Evolutionary conservation across 257 asterid species (phyloP).

Genomic region (Solanum lignicaule): DNA sequence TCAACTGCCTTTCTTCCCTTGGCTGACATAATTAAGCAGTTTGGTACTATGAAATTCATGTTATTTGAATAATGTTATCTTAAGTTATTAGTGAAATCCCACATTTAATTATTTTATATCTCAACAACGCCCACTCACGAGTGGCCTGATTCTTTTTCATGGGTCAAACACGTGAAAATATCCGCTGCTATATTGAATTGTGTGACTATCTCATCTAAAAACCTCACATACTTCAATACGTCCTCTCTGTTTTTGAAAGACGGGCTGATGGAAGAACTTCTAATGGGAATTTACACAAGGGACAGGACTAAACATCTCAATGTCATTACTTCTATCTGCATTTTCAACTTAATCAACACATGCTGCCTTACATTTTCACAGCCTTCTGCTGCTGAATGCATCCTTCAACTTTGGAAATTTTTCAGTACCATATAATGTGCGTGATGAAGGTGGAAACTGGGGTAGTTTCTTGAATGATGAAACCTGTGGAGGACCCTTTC

Average conservation of each 20-base stretch:
- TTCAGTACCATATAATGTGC: neutral
- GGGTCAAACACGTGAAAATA: neutral
- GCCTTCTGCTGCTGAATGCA: neutral
- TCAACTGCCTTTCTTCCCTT: neutral
- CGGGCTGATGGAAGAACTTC: neutral
- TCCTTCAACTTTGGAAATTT: neutral
- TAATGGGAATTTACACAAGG: neutral
- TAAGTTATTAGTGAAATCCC: neutral
- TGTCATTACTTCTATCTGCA: neutral
- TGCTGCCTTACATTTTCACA: neutral
- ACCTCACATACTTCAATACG: neutral
- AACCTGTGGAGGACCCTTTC: neutral
- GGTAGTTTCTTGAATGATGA: neutral
- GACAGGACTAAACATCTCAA: neutral
- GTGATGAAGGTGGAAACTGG: neutral
- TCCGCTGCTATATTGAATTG: neutral
- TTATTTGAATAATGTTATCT: neutral
- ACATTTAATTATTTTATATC: neutral
- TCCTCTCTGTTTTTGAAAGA: neutral
- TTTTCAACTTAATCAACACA: neutral
- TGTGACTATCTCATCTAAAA: neutral
- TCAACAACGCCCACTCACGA: neutral
- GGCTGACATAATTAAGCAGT: neutral
- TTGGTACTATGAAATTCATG: neutral
- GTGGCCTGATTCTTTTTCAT: neutral